Percentiles rank a stretch among this genome's conserved stretches.
These are phyloP conservation scores for Pinus taeda DNA, from an alignment of 75 land plant species.

Conservation along the genomic window DNA sequence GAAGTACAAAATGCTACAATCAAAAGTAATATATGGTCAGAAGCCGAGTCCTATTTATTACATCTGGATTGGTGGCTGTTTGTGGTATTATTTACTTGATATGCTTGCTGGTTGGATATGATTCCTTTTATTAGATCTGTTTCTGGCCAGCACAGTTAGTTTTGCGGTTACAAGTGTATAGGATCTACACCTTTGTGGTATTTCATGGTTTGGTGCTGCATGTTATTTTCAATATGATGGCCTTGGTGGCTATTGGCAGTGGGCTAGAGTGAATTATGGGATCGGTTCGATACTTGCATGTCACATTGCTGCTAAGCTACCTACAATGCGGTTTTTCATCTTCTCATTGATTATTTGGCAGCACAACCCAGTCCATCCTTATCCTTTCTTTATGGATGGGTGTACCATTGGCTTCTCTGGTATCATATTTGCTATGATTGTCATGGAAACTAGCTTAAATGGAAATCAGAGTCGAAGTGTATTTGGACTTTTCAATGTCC, in stretches of 20 bases:
- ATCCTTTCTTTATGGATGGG: constrained; percentile 52
- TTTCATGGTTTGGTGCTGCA: constrained; percentile 91
- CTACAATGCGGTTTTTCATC: constrained; percentile 80
- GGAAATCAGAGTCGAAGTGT: constrained; percentile 82
- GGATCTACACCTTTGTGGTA: constrained; percentile 70
- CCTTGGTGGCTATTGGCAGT: constrained; percentile 86
- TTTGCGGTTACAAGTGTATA: constrained; percentile 69
- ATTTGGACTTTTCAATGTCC: constrained; percentile 92
- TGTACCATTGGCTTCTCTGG: constrained; percentile 97
- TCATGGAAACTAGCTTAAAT: constrained; percentile 89
- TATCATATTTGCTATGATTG: constrained; percentile 88
- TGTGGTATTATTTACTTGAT: too few relatives aligned
- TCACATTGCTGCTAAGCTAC: constrained; percentile 70
- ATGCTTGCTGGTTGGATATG: too few relatives aligned
- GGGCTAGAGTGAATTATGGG: constrained; percentile 95
- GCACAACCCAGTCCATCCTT: constrained; percentile 63
- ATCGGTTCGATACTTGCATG: constrained; percentile 72
- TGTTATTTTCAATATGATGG: constrained; percentile 93
- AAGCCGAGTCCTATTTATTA: too few relatives aligned
- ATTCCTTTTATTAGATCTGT: too few relatives aligned
- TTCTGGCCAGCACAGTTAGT: too few relatives aligned
- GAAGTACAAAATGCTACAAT: too few relatives aligned
- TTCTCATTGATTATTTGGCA: constrained; percentile 63
- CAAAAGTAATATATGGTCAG: too few relatives aligned
- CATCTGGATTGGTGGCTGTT: too few relatives aligned